Conservation (phyloP, 2,329 filamentous ascomycete genomes). For the Aquanectria penicillioides region DNA sequence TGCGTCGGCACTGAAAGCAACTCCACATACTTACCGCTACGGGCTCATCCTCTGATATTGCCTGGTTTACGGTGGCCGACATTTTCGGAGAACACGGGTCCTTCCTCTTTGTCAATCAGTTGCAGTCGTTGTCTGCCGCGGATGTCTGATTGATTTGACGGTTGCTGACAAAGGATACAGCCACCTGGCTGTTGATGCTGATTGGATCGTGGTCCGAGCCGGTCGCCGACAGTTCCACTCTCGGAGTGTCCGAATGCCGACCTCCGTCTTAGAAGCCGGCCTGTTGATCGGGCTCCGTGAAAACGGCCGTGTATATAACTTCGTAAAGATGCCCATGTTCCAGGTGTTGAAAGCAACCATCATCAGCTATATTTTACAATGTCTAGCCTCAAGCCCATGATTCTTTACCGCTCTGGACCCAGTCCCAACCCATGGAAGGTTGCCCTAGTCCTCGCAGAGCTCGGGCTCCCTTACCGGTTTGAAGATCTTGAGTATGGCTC, state of each 20-base stretch:
- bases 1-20: neutral
- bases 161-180: neutral
- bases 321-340: too few relatives aligned
- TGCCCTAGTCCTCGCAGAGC: neutral
- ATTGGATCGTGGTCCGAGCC: conserved; percentile 3
- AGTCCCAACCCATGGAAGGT: conserved; percentile 1
- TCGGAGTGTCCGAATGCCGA: conserved; percentile 1
- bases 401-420: neutral
- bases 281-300: neutral
- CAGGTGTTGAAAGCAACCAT: too few relatives aligned
- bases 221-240: neutral
- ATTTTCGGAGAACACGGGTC: too few relatives aligned
- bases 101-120: too few relatives aligned
- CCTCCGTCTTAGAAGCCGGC: neutral
- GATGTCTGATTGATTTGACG: too few relatives aligned
- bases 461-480: neutral
- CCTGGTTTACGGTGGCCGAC: neutral
- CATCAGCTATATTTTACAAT: neutral
- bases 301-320: neutral
- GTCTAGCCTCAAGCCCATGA: neutral
- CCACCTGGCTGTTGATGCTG: neutral
- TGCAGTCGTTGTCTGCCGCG: too few relatives aligned
- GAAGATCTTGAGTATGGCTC: neutral
- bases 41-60: neutral
- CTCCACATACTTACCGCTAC: neutral